A percentile compares a stretch with the other conserved stretches of the same genome.
Evolutionary conservation across 1,284 basidiomycete species (phyloP).

Genomic region (Boletellus deceptivus): DNA sequence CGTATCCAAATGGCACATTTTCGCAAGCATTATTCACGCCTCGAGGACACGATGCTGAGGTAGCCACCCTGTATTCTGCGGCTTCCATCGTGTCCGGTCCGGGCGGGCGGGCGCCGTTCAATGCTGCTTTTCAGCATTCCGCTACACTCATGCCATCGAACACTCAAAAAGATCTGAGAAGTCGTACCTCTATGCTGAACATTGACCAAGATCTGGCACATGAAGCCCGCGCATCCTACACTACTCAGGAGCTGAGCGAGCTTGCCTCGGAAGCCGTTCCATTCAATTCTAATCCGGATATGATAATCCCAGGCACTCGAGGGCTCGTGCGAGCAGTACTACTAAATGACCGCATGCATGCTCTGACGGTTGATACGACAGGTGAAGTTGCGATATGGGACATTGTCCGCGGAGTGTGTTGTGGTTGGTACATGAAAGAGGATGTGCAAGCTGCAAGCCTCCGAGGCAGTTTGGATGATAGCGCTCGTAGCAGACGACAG

Average conservation of each 20-base stretch:
- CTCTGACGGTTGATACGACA: slow-evolving; percentile 84
- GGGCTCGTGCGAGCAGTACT: slow-evolving; percentile 84
- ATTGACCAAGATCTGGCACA: slow-evolving; percentile 24
- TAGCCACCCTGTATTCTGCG: slow-evolving; percentile 82
- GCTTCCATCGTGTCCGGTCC: slow-evolving; percentile 75
- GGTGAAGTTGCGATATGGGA: slow-evolving; percentile 93
- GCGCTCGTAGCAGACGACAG: slow-evolving; percentile 27
- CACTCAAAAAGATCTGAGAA: slow-evolving; percentile 25
- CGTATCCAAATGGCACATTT: slow-evolving; percentile 76
- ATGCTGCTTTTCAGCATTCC: slow-evolving; percentile 32
- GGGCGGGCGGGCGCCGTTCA: slow-evolving; percentile 37
- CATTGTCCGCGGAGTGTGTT: slow-evolving; percentile 75
- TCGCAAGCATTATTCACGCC: slow-evolving; percentile 32
- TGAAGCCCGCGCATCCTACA: slow-evolving; percentile 54
- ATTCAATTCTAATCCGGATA: slow-evolving; percentile 59
- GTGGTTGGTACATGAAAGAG: slow-evolving; percentile 65
- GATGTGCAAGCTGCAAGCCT: slow-evolving; percentile 62
- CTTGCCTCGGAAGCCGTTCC: slow-evolving; percentile 79
- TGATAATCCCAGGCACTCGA: slow-evolving; percentile 72
- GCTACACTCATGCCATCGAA: slow-evolving; percentile 40
- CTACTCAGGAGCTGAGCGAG: slow-evolving; percentile 65
- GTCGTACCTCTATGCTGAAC: slow-evolving; percentile 18
- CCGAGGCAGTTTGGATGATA: slow-evolving; percentile 38
- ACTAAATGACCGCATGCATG: slow-evolving; percentile 91
- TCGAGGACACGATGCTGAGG: slow-evolving; percentile 64